Percentiles rank a stretch among this genome's conserved stretches.
These are phyloP conservation scores for Hibiscus mutabilis DNA, from an alignment of 345 rosid genomes.

Conservation along the genomic window DNA sequence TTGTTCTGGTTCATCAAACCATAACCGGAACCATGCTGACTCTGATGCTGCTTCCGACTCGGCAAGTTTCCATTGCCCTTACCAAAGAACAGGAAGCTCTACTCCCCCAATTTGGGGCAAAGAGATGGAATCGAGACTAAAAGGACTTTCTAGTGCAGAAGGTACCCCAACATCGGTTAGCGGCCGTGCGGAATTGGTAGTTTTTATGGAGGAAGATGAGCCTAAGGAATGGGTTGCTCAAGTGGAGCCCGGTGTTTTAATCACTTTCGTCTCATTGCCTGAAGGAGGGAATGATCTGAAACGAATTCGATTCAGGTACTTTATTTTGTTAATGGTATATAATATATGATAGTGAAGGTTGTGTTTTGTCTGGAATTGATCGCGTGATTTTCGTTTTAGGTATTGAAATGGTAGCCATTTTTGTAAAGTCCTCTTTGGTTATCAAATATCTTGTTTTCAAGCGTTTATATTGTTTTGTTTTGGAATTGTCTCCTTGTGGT, in stretches of 20 bases:
- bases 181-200: constrained; percentile 72
- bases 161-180: constrained; percentile 81
- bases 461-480: background rate
- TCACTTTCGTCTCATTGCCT: constrained; percentile 84
- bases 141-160: constrained; percentile 86
- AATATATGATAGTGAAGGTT: constrained; percentile 8
- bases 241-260: constrained; percentile 97
- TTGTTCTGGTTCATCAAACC: constrained; percentile 63
- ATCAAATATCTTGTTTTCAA: background rate
- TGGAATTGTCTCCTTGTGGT: constrained; percentile 6
- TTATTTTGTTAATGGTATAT: background rate
- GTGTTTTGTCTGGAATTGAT: constrained; percentile 12
- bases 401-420: constrained; percentile 5
- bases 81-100: constrained; percentile 60
- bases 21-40: constrained; percentile 39
- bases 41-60: constrained; percentile 63
- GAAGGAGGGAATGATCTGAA: constrained; percentile 90
- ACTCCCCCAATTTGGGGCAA: constrained; percentile 68
- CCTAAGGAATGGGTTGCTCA: constrained; percentile 99
- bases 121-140: constrained; percentile 72
- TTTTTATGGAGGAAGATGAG: constrained; percentile 82
- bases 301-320: constrained; percentile 90
- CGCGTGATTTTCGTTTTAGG: background rate
- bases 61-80: constrained; percentile 59
- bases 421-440: background rate